Percentiles rank a stretch among this genome's conserved stretches.
Evolutionary conservation across 75 land plant species (phyloP).

Genomic region (Adiantum capillusveneris): DNA sequence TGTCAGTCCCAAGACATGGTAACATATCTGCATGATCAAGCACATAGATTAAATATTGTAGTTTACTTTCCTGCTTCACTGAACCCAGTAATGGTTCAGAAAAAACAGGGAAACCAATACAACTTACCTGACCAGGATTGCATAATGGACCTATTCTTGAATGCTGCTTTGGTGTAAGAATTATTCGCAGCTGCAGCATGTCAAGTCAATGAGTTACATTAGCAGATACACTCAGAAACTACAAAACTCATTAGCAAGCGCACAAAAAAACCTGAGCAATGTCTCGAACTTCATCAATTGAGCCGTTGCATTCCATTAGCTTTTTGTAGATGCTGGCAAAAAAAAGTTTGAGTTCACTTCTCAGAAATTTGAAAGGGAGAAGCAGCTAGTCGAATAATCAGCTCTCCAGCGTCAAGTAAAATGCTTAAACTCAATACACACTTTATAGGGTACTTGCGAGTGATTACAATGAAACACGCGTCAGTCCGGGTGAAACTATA

Average conservation of each 20-base stretch:
- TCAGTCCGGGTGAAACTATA: too few relatives aligned
- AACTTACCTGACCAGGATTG: constrained; percentile 48
- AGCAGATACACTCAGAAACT: too few relatives aligned
- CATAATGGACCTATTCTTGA: constrained; percentile 66
- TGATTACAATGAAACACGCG: too few relatives aligned
- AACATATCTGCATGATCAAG: constrained; percentile 85
- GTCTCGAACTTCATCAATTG: constrained; percentile 72
- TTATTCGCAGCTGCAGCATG: constrained; percentile 58
- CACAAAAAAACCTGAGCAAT: constrained; percentile 69
- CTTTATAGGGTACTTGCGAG: too few relatives aligned
- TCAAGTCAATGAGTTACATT: too few relatives aligned
- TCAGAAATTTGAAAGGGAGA: not conserved
- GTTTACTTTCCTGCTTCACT: too few relatives aligned
- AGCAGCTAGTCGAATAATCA: too few relatives aligned
- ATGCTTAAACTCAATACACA: too few relatives aligned
- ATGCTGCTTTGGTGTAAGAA: constrained; percentile 61
- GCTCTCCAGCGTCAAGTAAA: too few relatives aligned
- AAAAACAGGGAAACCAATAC: constrained; percentile 22
- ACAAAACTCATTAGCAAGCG: too few relatives aligned
- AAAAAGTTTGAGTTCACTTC: constrained; percentile 2
- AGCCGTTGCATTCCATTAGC: constrained; percentile 47
- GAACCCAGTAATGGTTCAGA: too few relatives aligned
- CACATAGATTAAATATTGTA: too few relatives aligned
- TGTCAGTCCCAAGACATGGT: constrained; percentile 92
- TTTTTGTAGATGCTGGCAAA: constrained; percentile 62